These are phyloP conservation scores for Peronospora farinosa DNA, from an alignment of 352 stramenopile genomes.

Conservation along the genomic window DNA sequence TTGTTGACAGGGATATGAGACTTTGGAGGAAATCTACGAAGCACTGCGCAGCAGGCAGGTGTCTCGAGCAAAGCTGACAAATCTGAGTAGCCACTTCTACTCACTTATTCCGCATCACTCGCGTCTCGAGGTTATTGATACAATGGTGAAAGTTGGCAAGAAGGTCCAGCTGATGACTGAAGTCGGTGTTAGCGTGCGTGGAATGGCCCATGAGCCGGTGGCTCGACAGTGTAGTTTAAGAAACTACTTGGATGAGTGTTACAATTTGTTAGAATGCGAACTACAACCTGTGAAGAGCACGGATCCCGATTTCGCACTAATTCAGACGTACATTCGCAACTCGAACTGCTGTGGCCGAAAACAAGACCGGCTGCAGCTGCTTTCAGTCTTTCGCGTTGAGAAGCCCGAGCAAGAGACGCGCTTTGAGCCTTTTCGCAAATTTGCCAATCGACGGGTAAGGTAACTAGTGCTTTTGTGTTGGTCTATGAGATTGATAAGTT, in stretches of 20 bases:
- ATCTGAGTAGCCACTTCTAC: constrained; percentile 63
- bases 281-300: constrained; percentile 39
- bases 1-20: constrained; percentile 45
- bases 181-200: constrained; percentile 38
- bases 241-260: constrained; percentile 64
- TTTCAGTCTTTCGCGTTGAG: constrained; percentile 57
- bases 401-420: constrained; percentile 43
- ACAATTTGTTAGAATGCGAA: constrained; percentile 44
- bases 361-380: constrained; percentile 43
- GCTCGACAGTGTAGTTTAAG: constrained; percentile 32
- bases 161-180: constrained; percentile 55
- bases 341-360: constrained; percentile 62
- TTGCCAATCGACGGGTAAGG: constrained; percentile 49
- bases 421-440: constrained; percentile 43
- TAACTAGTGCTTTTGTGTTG: constrained; percentile 15
- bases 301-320: constrained; percentile 45
- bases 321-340: constrained; percentile 65
- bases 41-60: constrained; percentile 38
- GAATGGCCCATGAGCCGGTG: constrained; percentile 36
- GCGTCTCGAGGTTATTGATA: constrained; percentile 50
- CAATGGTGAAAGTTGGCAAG: constrained; percentile 58
- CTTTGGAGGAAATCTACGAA: constrained; percentile 53
- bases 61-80: constrained; percentile 31
- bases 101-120: constrained; percentile 56
- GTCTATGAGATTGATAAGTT: constrained; percentile 11